Evolutionary conservation across 2,329 filamentous ascomycete genomes (phyloP), one percentile per base, ranked within the genome.

Genomic region (Graphilbum ipis-grandicollis): DNA sequence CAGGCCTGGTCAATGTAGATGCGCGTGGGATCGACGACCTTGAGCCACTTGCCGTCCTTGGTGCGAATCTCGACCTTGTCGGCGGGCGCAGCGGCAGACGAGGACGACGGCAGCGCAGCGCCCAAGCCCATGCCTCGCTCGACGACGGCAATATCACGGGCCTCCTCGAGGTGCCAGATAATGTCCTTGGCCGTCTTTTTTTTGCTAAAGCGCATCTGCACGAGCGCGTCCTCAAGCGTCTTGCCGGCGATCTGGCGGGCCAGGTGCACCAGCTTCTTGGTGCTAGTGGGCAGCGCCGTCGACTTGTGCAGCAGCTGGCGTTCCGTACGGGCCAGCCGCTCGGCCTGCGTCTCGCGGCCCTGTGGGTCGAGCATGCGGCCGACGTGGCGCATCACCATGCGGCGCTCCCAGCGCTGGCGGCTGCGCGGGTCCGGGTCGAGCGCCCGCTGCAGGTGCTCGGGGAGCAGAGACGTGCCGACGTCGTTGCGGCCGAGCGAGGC

Each of bases 141-240:
- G 14, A 80, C 80, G 45, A 93, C 65, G 26, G 90, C 90, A 50
- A 78, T 63, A 51, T 93, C 82, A 40, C 79, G 72, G 2, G 88
- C 86, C 48, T 81, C 69, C 51, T 90, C 73, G 15, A 98, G 63
- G 51, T 90, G 81, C 51, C 74, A 76, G 47, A 71, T 63, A 21
- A 96, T 73, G 50, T 93, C 84, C 46, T 71, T 65, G 7, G 88
- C 82, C 44, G 79, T 80, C 62, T 85, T 88, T 71, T 98, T 98
- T 65, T 84, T 83, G 56, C 79, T 88, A 62, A 88, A 96, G 39
- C 78, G 73, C 83, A 98, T 93, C 65, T 98, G 90, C 38, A 81
- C 60, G 46, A 96, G 82, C 13, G 90, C 90, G 26, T 98, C 86
- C 40, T 92, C 84, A 42, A 98, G 66, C n/a, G 78, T 77, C 69